Evolutionary conservation across 164 flowering plant genomes (phyloP), one percentile per base, ranked within the genome.

Genomic region (Magnolia officinalis): DNA sequence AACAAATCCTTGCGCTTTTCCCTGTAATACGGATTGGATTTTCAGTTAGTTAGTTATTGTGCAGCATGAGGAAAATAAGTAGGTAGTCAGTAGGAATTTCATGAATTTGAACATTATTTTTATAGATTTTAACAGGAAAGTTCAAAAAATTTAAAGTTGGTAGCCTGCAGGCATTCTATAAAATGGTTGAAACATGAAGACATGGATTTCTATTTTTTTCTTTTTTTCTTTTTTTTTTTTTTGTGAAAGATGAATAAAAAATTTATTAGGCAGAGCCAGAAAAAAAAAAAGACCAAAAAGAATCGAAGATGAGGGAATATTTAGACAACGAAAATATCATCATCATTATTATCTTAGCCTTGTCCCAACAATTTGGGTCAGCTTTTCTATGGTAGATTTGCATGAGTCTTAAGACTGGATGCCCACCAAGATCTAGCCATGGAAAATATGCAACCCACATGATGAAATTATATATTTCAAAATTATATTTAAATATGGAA

Each of bases 1-100:
- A 31, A 94, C 74, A 55, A 92, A 87, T 79, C 96, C 97, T 83
- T 94, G 98, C 58, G 92, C 88, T 84, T 92, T 90, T 21, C 96
- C 98, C 98, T 94, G 83, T 31, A n/a, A 74, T 1, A 69, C 67
- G 5, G 4, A 50, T 23, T 55, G n/a, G 59, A n/a, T 37, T 37
- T 37, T 37, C 45, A 37, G 45, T 37, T 6, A 37, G 13, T 55
- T 55, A 55, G 18, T n/a, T n/a, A n/a, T n/a, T 55, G 61, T 55
- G 18, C 61, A 11, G 13, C 61, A 37, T 37, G 45, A 37, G 45
- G 6, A 3, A 37, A 37, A 37, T 37, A 37, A 5, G 45, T 37
- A 37, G 45, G 13, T 16, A 55, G 61, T 55, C 61, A 55, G 16
- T 55, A 11, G 61, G 61, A 55, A 55, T 11, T 55, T 11, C 13